phyloP scores from a whole-genome alignment of 2,329 filamentous ascomycete genomes.

The Aspergillus sp. region DNA sequence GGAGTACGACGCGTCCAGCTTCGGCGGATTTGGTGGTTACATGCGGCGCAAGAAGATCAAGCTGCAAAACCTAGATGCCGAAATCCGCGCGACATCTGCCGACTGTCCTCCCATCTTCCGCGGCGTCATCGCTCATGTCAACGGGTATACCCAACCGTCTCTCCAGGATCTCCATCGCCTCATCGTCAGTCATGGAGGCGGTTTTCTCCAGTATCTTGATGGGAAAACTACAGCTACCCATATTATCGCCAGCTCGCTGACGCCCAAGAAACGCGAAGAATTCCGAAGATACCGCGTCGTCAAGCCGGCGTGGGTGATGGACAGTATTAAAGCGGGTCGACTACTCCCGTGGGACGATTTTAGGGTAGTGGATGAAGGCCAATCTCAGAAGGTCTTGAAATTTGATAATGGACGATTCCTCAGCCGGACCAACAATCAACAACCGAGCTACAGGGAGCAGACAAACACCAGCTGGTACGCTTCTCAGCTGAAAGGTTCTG shows the following conservation, averaged over 20 bases:
- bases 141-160: slow-evolving; percentile 91
- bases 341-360: slow-evolving; percentile 81
- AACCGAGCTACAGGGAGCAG: slow-evolving; percentile 67
- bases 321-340: slow-evolving; percentile 73
- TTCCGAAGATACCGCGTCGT: slow-evolving; percentile 83
- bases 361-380: slow-evolving; percentile 73
- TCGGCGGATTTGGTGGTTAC: slow-evolving; percentile 85
- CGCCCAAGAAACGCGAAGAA: slow-evolving; percentile 86
- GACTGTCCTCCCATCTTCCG: slow-evolving; percentile 81
- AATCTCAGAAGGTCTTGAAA: slow-evolving; percentile 66
- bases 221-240: slow-evolving; percentile 92
- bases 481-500: slow-evolving; percentile 49
- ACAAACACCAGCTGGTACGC: slow-evolving; percentile 76
- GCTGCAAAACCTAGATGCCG: slow-evolving; percentile 83
- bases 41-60: slow-evolving; percentile 95
- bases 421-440: slow-evolving; percentile 54
- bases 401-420: slow-evolving; percentile 56
- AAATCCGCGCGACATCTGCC: slow-evolving; percentile 59
- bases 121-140: slow-evolving; percentile 82
- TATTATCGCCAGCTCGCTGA: slow-evolving; percentile 82
- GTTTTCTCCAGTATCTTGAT: slow-evolving; percentile 89
- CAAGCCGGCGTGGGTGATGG: slow-evolving; percentile 87
- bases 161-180: slow-evolving; percentile 79
- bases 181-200: slow-evolving; percentile 87
- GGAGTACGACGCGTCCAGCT: slow-evolving; percentile 78